Percentiles rank a stretch among this genome's conserved stretches.
Conservation (phyloP, 805 yeast genomes). For the Jamesozyma piceae region DNA sequence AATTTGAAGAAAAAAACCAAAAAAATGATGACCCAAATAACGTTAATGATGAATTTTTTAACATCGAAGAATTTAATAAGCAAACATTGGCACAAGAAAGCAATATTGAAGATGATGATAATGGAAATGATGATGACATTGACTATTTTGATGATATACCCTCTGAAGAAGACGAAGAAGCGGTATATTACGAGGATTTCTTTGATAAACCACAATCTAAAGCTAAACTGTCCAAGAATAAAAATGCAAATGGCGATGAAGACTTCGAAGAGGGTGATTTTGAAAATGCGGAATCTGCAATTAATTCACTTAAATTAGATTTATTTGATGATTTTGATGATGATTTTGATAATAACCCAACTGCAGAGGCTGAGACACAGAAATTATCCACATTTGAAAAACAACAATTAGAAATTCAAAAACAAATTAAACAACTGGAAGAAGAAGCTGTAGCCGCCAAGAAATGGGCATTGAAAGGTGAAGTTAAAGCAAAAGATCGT, state of each 20-base stretch:
- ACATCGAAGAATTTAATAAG: slow-evolving; percentile 73
- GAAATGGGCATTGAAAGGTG: slow-evolving; percentile 93
- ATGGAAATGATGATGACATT: slow-evolving; percentile 37
- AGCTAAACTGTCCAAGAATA: slow-evolving; percentile 4
- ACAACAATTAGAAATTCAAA: slow-evolving; percentile 67
- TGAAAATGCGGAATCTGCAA: slow-evolving; percentile 52
- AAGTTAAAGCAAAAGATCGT: slow-evolving; percentile 70
- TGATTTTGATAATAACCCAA: slow-evolving; percentile 17
- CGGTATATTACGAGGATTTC: slow-evolving; percentile 56
- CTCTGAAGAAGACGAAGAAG: slow-evolving; percentile 45
- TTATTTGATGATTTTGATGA: slow-evolving; percentile 36
- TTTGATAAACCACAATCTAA: slow-evolving; percentile 36
- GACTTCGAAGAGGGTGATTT: slow-evolving; percentile 41
- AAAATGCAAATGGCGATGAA: slow-evolving; percentile 10
- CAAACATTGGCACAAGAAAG: slow-evolving; percentile 60
- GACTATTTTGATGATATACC: slow-evolving; percentile 45
- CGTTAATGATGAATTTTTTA: slow-evolving; percentile 74
- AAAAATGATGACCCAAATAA: slow-evolving; percentile 44
- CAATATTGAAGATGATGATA: slow-evolving; percentile 36
- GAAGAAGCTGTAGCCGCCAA: slow-evolving; percentile 83
- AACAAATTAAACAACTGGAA: slow-evolving; percentile 72
- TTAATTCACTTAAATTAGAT: slow-evolving; percentile 54
- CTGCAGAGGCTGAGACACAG: slow-evolving; percentile 17
- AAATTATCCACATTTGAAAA: slow-evolving; percentile 66
- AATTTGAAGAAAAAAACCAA: slow-evolving; percentile 22